Base-by-base conservation (phyloP, 306 rosid genomes). In the Cicer arietinum region DNA sequence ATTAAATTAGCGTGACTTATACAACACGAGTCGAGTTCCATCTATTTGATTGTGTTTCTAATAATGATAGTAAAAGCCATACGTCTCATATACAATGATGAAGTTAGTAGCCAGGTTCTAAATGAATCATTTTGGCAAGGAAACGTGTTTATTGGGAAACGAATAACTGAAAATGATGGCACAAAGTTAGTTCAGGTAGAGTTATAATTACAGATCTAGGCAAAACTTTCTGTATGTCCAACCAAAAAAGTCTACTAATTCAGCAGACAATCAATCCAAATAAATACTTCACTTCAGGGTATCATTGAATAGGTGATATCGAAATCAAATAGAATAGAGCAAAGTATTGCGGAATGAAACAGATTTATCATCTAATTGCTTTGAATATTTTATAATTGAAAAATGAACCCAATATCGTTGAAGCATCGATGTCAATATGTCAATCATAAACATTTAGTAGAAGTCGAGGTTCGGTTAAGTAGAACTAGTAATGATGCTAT, bases 381-480 rank as follows among this genome's bases (percentile, higher is more conserved):
- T 30, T 30, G 35, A 30, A 30, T 30, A 30, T 3, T 25, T 25
- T 30, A 30, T 30, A 5, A 30, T 30, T 30, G 35, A 30, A 30
- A 30, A 30, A 30, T 30, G 35, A 30, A 30, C 50, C 42, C 11
- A 18, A 14, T 43, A 14, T 56, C 10, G 16, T 14, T 52, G 8
- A 71, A 64, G 37, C 43, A 39, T 18, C 20, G 46, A 73, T 65
- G 20, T 46, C 67, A 54, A 72, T 62, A 73, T 65, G 20, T 46
- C 67, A 54, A 72, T 62, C 69, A 56, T 37, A 40, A 65, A 73
- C 52, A 37, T 46, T 37, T 46, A 25, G 71, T 12, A 12, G 57
- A 51, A 35, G 35, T 56, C 35, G 70, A 40, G 45, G 30, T 45
- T 53, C 11, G 44, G 47, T 39, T 13, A 20, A 7, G 54, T 8